A percentile compares a stretch with the other conserved stretches of the same genome.
Evolutionary conservation across 768 basidiomycete genomes (phyloP).

Genomic region (Mycena belliarum): DNA sequence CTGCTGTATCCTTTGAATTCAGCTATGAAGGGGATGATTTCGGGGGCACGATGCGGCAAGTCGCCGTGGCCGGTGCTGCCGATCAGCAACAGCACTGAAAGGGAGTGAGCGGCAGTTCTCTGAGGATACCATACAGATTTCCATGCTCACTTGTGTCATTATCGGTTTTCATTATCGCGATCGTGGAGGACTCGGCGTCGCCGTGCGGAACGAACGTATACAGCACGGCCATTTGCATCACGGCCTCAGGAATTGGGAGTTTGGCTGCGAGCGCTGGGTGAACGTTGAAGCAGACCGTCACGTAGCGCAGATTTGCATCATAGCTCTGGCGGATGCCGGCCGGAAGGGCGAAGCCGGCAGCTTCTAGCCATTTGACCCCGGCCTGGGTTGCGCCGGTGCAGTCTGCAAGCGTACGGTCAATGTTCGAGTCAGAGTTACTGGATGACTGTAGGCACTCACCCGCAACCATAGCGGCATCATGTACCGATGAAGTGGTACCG

Average conservation of each 20-base stretch:
- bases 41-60: not conserved
- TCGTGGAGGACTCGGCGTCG: not conserved
- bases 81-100: constrained; percentile 2
- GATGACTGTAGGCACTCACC: not conserved
- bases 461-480: constrained; percentile 13
- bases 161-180: constrained; percentile 4
- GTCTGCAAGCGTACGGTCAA: constrained; percentile 15
- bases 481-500: constrained; percentile 2
- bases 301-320: constrained; percentile 6
- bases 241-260: constrained; percentile 3
- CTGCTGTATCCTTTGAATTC: not conserved
- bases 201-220: constrained; percentile 1
- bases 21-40: constrained; percentile 6
- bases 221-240: not conserved
- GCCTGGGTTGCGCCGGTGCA: constrained; percentile 26
- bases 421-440: not conserved
- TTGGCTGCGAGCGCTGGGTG: not conserved
- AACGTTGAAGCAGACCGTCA: not conserved
- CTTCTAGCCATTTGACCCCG: constrained; percentile 17
- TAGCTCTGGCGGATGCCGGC: not conserved
- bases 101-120: not conserved
- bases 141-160: constrained; percentile 16
- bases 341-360: not conserved
- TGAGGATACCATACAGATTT: too few relatives aligned
- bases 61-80: not conserved